Percentiles rank a stretch among this genome's conserved stretches.
These are phyloP conservation scores for Globisporangium takayamanum DNA, from an alignment of 352 stramenopile genomes.

Conservation along the genomic window DNA sequence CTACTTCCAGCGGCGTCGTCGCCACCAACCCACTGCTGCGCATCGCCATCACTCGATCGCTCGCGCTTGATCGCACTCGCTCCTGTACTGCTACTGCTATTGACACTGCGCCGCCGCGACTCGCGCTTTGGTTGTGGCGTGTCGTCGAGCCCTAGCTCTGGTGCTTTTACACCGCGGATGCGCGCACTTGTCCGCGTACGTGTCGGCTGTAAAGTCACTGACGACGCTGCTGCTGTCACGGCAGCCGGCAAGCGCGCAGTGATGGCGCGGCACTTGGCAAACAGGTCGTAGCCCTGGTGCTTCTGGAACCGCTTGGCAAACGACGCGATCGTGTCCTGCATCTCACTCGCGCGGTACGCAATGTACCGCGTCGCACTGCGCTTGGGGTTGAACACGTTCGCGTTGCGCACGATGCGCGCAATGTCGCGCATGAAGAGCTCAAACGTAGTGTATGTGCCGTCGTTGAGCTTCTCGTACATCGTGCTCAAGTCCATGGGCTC, in stretches of 20 bases:
- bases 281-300: constrained; percentile 85
- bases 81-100: constrained; percentile 1
- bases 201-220: neutral
- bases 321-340: constrained; percentile 88
- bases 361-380: constrained; percentile 66
- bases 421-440: constrained; percentile 87
- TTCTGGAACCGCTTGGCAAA: constrained; percentile 85
- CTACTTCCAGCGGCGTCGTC: constrained; percentile 2
- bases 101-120: constrained; percentile 4
- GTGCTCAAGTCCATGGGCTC: constrained; percentile 83
- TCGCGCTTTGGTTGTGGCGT: constrained; percentile 5
- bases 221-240: constrained; percentile 11
- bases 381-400: constrained; percentile 87
- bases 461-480: constrained; percentile 88
- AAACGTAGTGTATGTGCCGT: constrained; percentile 85
- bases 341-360: constrained; percentile 69
- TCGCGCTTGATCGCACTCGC: neutral
- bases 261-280: constrained; percentile 78
- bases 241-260: constrained; percentile 37
- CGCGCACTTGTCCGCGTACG: constrained; percentile 8
- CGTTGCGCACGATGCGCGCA: constrained; percentile 83
- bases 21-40: constrained; percentile 34
- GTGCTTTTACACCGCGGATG: constrained; percentile 39
- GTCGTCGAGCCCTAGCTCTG: constrained; percentile 24
- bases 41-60: too few relatives aligned